Evolutionary conservation across 768 basidiomycete genomes (phyloP), one percentile per base, ranked within the genome.

Genomic region (Candolleomyces eurysporus): DNA sequence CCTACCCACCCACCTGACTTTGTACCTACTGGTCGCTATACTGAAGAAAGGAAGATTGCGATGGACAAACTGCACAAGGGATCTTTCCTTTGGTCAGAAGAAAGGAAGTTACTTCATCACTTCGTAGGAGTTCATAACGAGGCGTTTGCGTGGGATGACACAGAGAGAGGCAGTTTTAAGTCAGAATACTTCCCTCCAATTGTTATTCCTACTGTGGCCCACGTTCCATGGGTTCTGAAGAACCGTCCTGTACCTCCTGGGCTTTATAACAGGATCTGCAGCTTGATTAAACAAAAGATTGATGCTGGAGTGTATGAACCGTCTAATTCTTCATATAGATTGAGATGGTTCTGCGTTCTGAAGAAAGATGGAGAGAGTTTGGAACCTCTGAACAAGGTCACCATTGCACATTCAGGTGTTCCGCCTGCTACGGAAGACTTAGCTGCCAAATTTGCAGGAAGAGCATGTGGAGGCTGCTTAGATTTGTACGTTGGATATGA

Each of bases 261-360:
- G n/a, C 45, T 63, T 6, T 60, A 57, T 57, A 54, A 60, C 13
- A 39, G 50, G 21, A 54, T 63, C 10, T 63, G 59, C 22, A 49
- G 30, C 1, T 52, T 63, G 11, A 58, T 63, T 3, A 64, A 66
- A 17, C 53, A 65, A 3, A 79, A 79, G 60, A 68, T 78, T 8
- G 67, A 64, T 0, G 66, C 77, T 0, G 75, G 78, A 0, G 70
- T 77, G 0, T 79, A 79, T 53, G 65, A 68, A 45, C 60, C 61
- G 4, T 68, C 65, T 6, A 68, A 64, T 39, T 66, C 62, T 0
- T 76, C 74, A 0, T 81, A 79, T 40, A 59, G 73, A 0, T 78
- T 76, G 0, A 36, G 69, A 14, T 78, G 75, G 76, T 81, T 79
- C 55, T 76, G 73, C 46, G 71, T 80, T 2, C 11, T 68, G 14